phyloP scores from a whole-genome alignment of 176 grass and related monocot genomes.

The Dendrocalamus sinicus region DNA sequence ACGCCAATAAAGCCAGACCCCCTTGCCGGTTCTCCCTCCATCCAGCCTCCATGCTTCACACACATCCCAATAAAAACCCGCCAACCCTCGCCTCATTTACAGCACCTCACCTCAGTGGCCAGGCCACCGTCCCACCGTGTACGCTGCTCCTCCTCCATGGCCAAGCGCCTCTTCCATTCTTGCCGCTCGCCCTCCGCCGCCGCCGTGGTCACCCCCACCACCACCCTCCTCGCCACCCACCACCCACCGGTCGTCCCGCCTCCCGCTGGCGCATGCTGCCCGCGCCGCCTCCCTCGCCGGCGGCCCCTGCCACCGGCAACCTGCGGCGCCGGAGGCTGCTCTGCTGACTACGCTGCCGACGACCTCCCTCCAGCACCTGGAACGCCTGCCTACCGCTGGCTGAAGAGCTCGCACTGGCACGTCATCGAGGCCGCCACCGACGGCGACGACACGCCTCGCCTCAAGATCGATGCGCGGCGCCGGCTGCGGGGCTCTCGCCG shows the following conservation, averaged over 20 bases:
- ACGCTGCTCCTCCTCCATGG: constrained; percentile 51
- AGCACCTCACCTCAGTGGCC: background rate
- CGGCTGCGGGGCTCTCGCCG: constrained; percentile 39
- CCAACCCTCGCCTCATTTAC: constrained; percentile 17
- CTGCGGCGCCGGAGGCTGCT: background rate
- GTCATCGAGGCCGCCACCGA: constrained; percentile 59
- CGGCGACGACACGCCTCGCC: constrained; percentile 50
- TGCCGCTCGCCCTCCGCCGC: constrained; percentile 57
- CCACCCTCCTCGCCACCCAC: constrained; percentile 13
- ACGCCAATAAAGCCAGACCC: background rate
- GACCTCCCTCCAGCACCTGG: constrained; percentile 21
- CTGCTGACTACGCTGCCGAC: constrained; percentile 45
- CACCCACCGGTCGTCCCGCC: background rate
- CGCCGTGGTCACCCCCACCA: constrained; percentile 37
- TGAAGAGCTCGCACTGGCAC: constrained; percentile 80
- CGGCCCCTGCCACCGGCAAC: background rate
- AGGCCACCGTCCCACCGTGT: background rate
- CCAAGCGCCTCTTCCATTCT: constrained; percentile 70
- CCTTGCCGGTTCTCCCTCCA: background rate
- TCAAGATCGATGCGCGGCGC: constrained; percentile 64
- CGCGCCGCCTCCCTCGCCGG: constrained; percentile 17
- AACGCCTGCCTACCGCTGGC: constrained; percentile 70
- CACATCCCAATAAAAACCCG: constrained; percentile 35
- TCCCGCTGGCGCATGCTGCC: constrained; percentile 32
- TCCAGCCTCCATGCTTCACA: background rate